Percentiles rank a stretch among this genome's conserved stretches.
Evolutionary conservation across 345 rosid species (phyloP).

Genomic region (Syzygium jambos): DNA sequence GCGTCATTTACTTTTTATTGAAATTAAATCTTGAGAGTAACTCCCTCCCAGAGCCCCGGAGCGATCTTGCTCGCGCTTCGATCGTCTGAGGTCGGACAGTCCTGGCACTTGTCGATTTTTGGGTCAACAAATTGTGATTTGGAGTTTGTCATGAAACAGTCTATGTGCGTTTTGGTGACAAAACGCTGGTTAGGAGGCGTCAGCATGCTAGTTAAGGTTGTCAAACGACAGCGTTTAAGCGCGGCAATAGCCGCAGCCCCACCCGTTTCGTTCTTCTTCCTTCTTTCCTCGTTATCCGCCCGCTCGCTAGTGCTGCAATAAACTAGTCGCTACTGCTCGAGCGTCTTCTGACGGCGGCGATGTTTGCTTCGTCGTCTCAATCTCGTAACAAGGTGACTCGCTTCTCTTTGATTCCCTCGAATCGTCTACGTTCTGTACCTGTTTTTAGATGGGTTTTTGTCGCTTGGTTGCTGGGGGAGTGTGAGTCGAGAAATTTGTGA

Average conservation of each 20-base stretch:
- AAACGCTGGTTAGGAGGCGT: no score
- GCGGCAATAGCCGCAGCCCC: background rate
- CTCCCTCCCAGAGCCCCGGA: background rate
- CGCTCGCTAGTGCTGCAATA: background rate
- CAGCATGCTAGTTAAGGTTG: background rate
- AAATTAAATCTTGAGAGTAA: background rate
- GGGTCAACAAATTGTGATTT: background rate
- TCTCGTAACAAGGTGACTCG: slow-evolving; percentile 16
- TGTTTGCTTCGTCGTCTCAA: slow-evolving; percentile 27
- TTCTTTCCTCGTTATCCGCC: background rate
- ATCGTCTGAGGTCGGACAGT: background rate
- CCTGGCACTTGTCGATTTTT: background rate
- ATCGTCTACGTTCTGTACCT: background rate
- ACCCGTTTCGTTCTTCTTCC: background rate
- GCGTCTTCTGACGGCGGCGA: background rate
- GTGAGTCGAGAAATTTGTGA: background rate
- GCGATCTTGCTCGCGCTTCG: background rate
- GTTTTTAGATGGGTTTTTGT: background rate
- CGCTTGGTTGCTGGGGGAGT: background rate
- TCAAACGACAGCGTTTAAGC: background rate
- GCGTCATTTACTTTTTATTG: no score
- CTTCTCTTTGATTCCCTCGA: background rate
- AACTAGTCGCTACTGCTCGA: background rate
- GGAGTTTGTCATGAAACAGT: background rate
- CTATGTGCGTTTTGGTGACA: background rate